Base-by-base conservation (phyloP, 352 stramenopile genomes). In the Phytophthora fragariae region DNA sequence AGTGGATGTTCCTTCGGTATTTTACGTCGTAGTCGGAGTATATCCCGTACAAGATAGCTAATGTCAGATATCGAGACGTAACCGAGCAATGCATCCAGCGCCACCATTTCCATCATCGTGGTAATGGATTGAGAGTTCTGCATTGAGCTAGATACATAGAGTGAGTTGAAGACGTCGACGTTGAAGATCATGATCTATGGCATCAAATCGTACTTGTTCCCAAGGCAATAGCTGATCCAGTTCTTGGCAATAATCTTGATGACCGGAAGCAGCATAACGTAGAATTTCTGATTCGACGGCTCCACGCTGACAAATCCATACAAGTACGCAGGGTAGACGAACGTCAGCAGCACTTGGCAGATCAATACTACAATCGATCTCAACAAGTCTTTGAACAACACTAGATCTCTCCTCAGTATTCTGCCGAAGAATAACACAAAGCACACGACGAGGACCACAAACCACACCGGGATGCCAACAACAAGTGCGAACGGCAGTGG, bases 201-300 rank as follows among this genome's bases (percentile, higher is more conserved):
- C 52, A 79, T 81, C 7, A 70, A 21, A 44, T 83, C 74, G 11
- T 70, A 50, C 12, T 73, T 76, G 14, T 29, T 37, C 5, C 62
- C 62, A 1, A 75, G 27, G 6, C 61, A 71, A 12, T 35, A 60
- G n/a, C 62, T 67, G 35, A 75, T 83, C 64, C 61, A 70, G 66
- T 88, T 85, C 71, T 82, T 88, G 21, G 67, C 37, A 5, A 61
- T 52, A 21, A 86, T 80, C 59, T 88, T 90, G 54, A 88, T 70
- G 2, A 83, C 21, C 0, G 80, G 78, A 0, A 85, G 63, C 2
- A 88, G 5, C 24, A 86, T 49, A 7, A 82, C 57, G 31, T 79
- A 86, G 1, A 58, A 50, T 1, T 68, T 77, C 27, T 86, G 74
- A 2, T 72, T 9, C 2, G 19, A 44, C 0, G 68, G 12, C 0